These are phyloP conservation scores for Podospora comata DNA, from an alignment of 495 filamentous ascomycete species.

Conservation along the genomic window DNA sequence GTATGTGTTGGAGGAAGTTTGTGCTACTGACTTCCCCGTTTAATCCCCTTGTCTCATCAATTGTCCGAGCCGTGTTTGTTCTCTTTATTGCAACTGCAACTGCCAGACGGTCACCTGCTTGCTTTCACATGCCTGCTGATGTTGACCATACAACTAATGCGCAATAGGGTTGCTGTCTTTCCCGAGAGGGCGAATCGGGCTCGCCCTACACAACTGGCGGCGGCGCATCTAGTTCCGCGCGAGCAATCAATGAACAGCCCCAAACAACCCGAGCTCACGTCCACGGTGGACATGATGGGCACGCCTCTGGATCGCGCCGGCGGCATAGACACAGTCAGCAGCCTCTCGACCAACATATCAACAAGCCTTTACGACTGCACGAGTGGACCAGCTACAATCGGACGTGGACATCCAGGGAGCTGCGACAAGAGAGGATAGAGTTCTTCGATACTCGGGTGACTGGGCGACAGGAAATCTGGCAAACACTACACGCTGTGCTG, in stretches of 20 bases:
- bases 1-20: background rate
- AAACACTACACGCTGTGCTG: constrained; percentile 61
- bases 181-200: constrained; percentile 40
- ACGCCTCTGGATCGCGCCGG: constrained; percentile 19
- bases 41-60: background rate
- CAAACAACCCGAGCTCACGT: constrained; percentile 16
- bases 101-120: background rate
- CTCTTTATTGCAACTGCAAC: background rate
- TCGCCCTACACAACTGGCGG: constrained; percentile 42
- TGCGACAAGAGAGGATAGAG: constrained; percentile 53
- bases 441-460: constrained; percentile 85
- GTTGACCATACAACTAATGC: background rate
- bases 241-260: constrained; percentile 42
- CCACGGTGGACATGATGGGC: constrained; percentile 25
- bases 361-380: constrained; percentile 47
- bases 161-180: constrained; percentile 50
- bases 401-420: constrained; percentile 42
- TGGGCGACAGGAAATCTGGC: constrained; percentile 75
- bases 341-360: constrained; percentile 44
- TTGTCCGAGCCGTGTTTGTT: background rate
- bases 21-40: background rate
- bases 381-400: constrained; percentile 47
- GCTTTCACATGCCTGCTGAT: background rate
- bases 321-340: constrained; percentile 25
- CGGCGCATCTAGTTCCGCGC: constrained; percentile 40